Conservation (phyloP, 1,284 basidiomycete genomes). For the Mycosarcoma maydis region DNA sequence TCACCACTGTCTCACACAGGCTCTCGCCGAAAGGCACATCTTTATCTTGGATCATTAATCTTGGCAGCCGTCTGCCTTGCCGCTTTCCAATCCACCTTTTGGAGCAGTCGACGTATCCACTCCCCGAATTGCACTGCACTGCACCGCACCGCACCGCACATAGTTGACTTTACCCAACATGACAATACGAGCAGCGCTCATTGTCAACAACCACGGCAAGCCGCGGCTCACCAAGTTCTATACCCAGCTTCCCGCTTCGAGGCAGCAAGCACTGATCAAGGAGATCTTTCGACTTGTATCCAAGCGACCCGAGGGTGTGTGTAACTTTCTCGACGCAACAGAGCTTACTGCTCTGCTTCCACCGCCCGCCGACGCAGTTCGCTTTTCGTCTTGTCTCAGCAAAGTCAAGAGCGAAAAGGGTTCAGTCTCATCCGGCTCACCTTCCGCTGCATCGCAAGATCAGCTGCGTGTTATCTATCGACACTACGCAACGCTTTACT, state of each 20-base stretch:
- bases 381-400: conserved; percentile 23
- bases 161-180: conserved; percentile 34
- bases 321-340: conserved; percentile 65
- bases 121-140: no score
- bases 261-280: conserved; percentile 62
- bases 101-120: no score
- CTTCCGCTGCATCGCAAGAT: conserved; percentile 15
- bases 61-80: no score
- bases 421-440: background rate
- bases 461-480: conserved; percentile 65
- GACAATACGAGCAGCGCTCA: conserved; percentile 89
- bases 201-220: conserved; percentile 87
- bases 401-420: conserved; percentile 13
- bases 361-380: conserved; percentile 41
- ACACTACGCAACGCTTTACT: conserved; percentile 92
- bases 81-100: no score
- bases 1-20: no score
- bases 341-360: conserved; percentile 61
- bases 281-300: conserved; percentile 63
- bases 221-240: conserved; percentile 96
- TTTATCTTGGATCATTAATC: no score
- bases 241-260: conserved; percentile 62
- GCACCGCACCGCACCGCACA: no score
- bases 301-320: conserved; percentile 57
- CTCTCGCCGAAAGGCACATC: no score